Base-by-base conservation (phyloP, 352 stramenopile genomes). In the Globisporangium echinulatum region DNA sequence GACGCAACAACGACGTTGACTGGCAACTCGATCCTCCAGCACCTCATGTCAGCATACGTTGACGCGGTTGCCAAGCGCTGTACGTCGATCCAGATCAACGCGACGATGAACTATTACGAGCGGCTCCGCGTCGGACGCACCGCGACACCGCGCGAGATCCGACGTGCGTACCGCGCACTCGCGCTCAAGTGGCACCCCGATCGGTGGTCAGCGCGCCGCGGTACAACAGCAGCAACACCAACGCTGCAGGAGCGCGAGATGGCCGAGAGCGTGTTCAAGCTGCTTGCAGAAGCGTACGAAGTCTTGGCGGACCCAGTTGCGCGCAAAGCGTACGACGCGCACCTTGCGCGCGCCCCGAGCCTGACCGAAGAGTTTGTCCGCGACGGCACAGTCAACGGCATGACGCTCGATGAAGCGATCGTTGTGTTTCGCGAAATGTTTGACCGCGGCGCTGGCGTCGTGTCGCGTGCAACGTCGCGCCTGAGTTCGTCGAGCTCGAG, bases 171-270 rank as follows among this genome's bases (percentile, higher is more conserved):
- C 69, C 88, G 86, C 38, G 63, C 66, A 4, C 54, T 92, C 10
- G 86, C 86, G 14, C 62, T 95, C n/a, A 92, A 91, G 57, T 95
- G 86, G 86, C 86, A 95, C 59, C 84, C 86, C 5, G 86, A 95
- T 64, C 82, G 84, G 5, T 94, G 81, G 82, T 66, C 85, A 1
- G 77, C 76, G 37, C 54, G 33, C 7, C 58, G 50, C 11, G 19
- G 42, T 2, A 15, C 57, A 10, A 4, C 39, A 1, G 52, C 17
- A 10, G 69, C 66, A 10, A 59, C 64, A 0, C 43, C 61, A 6
- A 78, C 75, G n/a, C 61, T 79, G 5, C 64, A 82, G 36, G 84
- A 94, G 57, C 71, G 83, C 52, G 68, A 85, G 13, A 82, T 80
- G 19, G 84, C 82, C 7, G 84, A 93, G 48, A 68, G 86, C 42